A percentile compares a stretch with the other conserved stretches of the same genome.
Evolutionary conservation across 208 protist genomes (phyloP).

Genomic region (Wallacemonas sp.): DNA sequence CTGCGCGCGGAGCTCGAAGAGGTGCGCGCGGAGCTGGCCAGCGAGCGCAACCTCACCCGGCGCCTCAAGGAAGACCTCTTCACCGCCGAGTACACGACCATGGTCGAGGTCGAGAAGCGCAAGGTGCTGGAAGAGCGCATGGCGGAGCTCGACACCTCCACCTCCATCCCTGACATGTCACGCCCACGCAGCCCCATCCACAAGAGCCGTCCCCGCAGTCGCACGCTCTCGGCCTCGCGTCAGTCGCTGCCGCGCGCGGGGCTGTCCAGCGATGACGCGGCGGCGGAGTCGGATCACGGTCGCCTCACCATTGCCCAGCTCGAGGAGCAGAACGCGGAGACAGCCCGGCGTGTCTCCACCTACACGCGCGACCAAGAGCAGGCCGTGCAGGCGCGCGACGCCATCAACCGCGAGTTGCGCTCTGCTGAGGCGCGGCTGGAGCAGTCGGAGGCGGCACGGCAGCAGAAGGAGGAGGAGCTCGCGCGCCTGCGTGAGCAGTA

Average conservation of each 20-base stretch:
- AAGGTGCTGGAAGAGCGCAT: constrained; percentile 64
- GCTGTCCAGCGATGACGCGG: neutral
- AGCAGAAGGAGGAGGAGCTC: constrained; percentile 45
- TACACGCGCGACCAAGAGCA: constrained; percentile 33
- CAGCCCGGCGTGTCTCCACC: constrained; percentile 30
- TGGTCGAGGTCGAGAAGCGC: constrained; percentile 78
- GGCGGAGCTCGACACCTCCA: constrained; percentile 29
- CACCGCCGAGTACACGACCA: constrained; percentile 79
- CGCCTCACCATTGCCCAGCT: constrained; percentile 31
- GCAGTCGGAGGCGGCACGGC: constrained; percentile 40
- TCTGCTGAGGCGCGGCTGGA: constrained; percentile 43
- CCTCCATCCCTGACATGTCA: neutral
- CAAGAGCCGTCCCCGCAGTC: neutral
- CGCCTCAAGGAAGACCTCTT: constrained; percentile 87
- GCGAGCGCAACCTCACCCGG: constrained; percentile 53
- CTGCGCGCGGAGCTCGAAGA: constrained; percentile 21
- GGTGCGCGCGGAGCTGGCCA: constrained; percentile 33
- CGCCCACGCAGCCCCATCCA: neutral
- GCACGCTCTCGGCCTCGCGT: constrained; percentile 1
- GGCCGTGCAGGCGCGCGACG: constrained; percentile 28
- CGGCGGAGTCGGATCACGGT: constrained; percentile 10
- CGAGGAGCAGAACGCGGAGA: constrained; percentile 43
- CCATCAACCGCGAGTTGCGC: constrained; percentile 48
- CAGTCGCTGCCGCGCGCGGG: neutral
- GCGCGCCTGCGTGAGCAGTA: constrained; percentile 33